Base-by-base conservation (phyloP, 345 rosid genomes). In the Hibiscus tridactylites region DNA sequence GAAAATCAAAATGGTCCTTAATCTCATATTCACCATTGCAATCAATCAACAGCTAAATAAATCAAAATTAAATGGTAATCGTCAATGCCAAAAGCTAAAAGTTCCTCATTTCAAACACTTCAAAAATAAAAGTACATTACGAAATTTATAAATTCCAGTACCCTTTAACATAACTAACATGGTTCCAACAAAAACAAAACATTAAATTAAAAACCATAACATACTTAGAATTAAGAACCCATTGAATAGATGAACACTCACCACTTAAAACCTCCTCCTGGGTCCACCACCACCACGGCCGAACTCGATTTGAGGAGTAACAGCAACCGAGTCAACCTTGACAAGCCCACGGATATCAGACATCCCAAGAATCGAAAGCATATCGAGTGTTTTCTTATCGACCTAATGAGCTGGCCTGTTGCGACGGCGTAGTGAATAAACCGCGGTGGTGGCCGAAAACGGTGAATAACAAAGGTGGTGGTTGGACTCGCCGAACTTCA, bases 351-450 rank as follows among this genome's bases (percentile, higher is more conserved):
- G 46, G 46, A 42, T 42, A 42, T 42, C 46, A 16, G 85, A 60
- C 96, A 90, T 88, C n/a, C 96, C 96, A 50, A 90, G 92, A 60
- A 90, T 81, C 17, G 86, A 77, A 31, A 31, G 33, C 33, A 31
- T 31, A 31, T 31, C 33, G 33, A 31, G 33, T 31, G 33, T 31
- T 31, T 87, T 89, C 72, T 85, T 83, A 13, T 88, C 92, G 6
- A 88, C 90, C 72, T 73, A 0, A 21, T 21, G 21, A 21, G 21
- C 21, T 21, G 0, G 0, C 21, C 21, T 21, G 21, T 21, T 21
- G 21, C 21, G 21, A 21, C 21, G 21, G 21, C 21, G 21, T 21
- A 21, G 21, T 21, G 21, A 21, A 21, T 21, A 21, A 21, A 21
- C 21, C 21, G 21, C 21, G 21, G 21, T 21, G 21, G 21, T 21